These are phyloP conservation scores for Fusarium newnesense DNA, from an alignment of 2,329 filamentous ascomycete species.

Conservation along the genomic window DNA sequence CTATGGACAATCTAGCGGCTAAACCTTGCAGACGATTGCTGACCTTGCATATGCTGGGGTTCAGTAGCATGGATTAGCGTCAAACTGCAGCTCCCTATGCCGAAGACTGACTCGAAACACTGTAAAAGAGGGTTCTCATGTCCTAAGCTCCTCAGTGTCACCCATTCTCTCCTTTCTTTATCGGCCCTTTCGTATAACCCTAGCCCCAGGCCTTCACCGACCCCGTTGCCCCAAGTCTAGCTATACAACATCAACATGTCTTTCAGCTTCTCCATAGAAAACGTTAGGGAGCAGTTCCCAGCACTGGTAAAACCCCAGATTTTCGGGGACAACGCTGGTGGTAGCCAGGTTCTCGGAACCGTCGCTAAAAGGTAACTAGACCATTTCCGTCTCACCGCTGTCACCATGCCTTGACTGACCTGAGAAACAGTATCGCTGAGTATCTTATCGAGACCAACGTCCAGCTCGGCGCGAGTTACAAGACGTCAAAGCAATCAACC, in stretches of 20 bases:
- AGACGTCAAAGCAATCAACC: constrained; percentile 3
- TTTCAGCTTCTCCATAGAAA: background rate
- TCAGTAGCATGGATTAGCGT: background rate
- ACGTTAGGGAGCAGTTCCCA: background rate
- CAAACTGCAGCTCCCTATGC: background rate
- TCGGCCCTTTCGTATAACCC: background rate
- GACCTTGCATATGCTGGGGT: background rate
- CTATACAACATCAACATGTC: background rate
- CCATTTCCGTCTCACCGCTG: background rate
- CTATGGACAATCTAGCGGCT: too few relatives aligned
- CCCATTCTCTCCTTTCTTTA: background rate
- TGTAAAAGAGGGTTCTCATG: background rate
- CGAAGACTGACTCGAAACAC: background rate
- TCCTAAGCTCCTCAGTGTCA: background rate
- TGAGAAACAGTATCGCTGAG: background rate
- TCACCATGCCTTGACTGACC: background rate
- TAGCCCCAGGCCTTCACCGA: background rate
- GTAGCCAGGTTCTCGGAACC: background rate
- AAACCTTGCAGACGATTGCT: background rate
- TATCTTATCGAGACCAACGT: background rate
- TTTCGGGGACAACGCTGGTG: constrained; percentile 1
- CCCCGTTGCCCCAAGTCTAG: background rate
- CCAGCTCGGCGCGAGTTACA: background rate
- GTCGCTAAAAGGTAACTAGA: background rate
- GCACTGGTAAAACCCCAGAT: background rate